Evolutionary conservation across 345 rosid genomes (phyloP).

Genomic region (Rhodamnia rubescens): DNA sequence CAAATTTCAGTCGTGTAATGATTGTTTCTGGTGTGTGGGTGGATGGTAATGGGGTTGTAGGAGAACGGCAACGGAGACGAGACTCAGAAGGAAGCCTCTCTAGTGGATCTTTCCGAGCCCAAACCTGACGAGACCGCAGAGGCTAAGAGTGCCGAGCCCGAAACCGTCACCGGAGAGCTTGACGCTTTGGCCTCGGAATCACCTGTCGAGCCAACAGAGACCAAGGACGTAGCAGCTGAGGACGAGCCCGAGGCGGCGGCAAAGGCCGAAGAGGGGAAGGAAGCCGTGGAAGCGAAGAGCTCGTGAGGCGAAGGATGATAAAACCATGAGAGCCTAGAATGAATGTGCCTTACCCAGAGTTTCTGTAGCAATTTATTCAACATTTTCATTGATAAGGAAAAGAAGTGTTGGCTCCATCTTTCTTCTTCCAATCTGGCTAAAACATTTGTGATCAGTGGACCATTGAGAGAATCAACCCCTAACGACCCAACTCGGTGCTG

Average conservation of each 20-base stretch:
- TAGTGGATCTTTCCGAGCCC: constrained; percentile 6
- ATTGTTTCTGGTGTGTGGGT: background rate
- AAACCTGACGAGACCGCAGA: background rate
- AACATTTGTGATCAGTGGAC: no score
- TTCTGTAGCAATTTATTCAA: constrained; percentile 63
- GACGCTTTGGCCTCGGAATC: background rate
- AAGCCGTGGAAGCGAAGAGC: background rate
- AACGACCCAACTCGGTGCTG: background rate
- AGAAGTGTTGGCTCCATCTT: no score
- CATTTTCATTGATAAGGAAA: background rate
- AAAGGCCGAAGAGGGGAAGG: background rate
- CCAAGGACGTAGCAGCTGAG: background rate
- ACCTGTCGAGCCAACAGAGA: background rate
- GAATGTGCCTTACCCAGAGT: constrained; percentile 52
- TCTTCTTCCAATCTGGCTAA: no score
- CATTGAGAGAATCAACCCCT: no score
- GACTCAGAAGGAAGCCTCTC: constrained; percentile 1
- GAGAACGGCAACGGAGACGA: background rate
- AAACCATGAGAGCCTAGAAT: background rate
- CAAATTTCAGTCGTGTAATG: background rate
- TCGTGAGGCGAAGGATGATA: background rate
- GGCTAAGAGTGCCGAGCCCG: background rate
- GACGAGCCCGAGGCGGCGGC: background rate
- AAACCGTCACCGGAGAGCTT: background rate
- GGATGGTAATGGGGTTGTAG: background rate